A percentile compares a stretch with the other conserved stretches of the same genome.
Conservation (phyloP, 345 rosid species). For the Syzygium oleosum region DNA sequence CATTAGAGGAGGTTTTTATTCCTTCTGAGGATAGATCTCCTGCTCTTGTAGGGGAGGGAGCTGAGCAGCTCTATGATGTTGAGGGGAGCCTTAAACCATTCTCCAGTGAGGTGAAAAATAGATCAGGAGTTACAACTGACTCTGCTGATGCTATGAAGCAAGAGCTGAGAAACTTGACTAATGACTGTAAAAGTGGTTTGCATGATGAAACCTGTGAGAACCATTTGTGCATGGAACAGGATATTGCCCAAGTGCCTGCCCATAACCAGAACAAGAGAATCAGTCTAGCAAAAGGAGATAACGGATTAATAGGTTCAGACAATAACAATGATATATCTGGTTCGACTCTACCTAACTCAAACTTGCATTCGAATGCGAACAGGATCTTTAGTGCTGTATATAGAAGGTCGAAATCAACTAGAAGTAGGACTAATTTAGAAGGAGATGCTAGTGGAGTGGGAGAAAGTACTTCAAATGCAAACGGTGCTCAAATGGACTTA, state of each 20-base stretch:
- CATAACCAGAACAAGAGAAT: slow-evolving; percentile 7
- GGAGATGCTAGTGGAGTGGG: slow-evolving; percentile 17
- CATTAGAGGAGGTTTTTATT: slow-evolving; percentile 12
- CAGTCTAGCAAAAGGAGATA: slow-evolving; percentile 15
- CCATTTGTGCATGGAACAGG: slow-evolving; percentile 20
- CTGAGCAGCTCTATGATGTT: background rate
- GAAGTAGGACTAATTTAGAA: slow-evolving; percentile 27
- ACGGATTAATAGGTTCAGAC: slow-evolving; percentile 20
- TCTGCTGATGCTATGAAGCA: slow-evolving; percentile 23
- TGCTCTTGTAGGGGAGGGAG: slow-evolving; percentile 4
- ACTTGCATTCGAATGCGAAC: slow-evolving; percentile 29
- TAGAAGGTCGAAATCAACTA: slow-evolving; percentile 56
- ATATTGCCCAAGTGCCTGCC: background rate
- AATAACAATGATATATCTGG: background rate
- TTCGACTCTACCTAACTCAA: slow-evolving; percentile 24
- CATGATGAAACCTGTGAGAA: slow-evolving; percentile 17
- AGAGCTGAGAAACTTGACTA: slow-evolving; percentile 14
- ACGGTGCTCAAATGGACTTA: slow-evolving; percentile 17
- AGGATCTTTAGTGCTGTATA: slow-evolving; percentile 74
- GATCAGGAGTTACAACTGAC: slow-evolving; percentile 24
- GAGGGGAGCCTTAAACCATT: background rate
- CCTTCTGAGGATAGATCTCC: slow-evolving; percentile 21
- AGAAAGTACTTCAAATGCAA: slow-evolving; percentile 36
- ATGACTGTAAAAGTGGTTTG: slow-evolving; percentile 21
- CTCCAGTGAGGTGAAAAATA: slow-evolving; percentile 27